Evolutionary conservation across 208 protist species (phyloP).

Genomic region (Crithidia acanthocephali): DNA sequence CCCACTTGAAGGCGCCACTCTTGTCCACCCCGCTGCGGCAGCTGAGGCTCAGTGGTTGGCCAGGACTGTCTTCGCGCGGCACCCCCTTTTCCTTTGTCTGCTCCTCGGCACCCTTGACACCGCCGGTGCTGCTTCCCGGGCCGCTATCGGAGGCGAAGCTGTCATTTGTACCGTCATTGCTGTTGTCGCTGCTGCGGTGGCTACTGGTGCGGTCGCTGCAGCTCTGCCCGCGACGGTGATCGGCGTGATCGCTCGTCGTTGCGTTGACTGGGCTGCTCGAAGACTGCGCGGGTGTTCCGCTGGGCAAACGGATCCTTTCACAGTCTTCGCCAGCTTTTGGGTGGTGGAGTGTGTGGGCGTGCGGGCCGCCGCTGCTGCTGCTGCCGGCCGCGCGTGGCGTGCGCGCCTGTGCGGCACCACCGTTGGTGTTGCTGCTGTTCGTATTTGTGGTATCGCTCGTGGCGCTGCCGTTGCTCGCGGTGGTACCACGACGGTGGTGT

Average conservation of each 20-base stretch:
- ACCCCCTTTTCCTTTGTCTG: not conserved
- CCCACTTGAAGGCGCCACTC: not conserved
- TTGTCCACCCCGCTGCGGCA: not conserved
- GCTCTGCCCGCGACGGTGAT: conserved; percentile 8
- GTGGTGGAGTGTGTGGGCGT: not conserved
- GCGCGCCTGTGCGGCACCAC: not conserved
- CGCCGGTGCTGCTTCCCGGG: not conserved
- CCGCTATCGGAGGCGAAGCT: not conserved
- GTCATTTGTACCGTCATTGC: not conserved
- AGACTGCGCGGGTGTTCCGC: conserved; percentile 58
- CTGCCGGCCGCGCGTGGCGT: not conserved
- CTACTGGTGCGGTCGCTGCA: too few relatives aligned
- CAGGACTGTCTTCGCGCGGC: not conserved
- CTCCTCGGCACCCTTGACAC: not conserved
- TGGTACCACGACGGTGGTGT: not conserved
- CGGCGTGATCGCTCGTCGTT: not conserved
- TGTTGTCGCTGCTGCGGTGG: conserved; percentile 1
- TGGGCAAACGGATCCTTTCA: conserved; percentile 47
- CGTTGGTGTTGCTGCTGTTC: not conserved
- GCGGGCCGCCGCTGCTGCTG: not conserved
- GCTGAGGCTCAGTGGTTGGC: not conserved
- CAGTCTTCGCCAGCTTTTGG: conserved; percentile 64
- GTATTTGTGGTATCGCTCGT: too few relatives aligned
- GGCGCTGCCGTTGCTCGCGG: too few relatives aligned
- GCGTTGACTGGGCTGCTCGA: conserved; percentile 36